Percentiles rank a stretch among this genome's conserved stretches.
Evolutionary conservation across 192 early-diverging fungal genomes (phyloP).

Genomic region (Gryganskiella cystojenkinii): DNA sequence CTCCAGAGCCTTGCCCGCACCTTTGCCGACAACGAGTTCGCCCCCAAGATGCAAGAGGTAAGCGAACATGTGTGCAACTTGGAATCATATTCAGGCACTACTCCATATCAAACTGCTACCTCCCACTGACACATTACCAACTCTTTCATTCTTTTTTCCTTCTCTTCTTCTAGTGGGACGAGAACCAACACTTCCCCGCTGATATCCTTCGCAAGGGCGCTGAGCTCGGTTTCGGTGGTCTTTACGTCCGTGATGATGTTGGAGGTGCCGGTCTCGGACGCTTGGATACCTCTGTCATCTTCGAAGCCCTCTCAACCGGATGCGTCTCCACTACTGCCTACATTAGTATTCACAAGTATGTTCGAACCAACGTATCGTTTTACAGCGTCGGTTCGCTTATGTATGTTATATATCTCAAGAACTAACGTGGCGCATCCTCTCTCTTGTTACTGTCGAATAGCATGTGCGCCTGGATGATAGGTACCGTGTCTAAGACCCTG

Average conservation of each 20-base stretch:
- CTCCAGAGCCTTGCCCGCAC: slow-evolving; percentile 57
- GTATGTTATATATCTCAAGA: not conserved
- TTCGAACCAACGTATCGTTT: too few species aligned
- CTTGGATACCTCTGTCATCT: slow-evolving; percentile 63
- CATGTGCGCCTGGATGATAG: slow-evolving; percentile 71
- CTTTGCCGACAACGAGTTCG: slow-evolving; percentile 66
- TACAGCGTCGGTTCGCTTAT: not conserved
- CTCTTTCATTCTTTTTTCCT: not conserved
- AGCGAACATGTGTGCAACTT: not conserved
- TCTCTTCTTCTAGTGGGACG: slow-evolving; percentile 56
- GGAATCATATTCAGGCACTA: not conserved
- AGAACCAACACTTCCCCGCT: slow-evolving; percentile 57
- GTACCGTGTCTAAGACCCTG: slow-evolving; percentile 2
- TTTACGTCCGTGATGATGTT: slow-evolving; percentile 56
- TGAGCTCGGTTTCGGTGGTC: slow-evolving; percentile 65
- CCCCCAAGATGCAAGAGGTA: slow-evolving; percentile 66
- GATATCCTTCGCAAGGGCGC: slow-evolving; percentile 63
- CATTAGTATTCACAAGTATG: slow-evolving; percentile 67
- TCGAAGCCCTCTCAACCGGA: slow-evolving; percentile 65
- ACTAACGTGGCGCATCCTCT: not conserved
- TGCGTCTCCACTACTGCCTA: slow-evolving; percentile 66
- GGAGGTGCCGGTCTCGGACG: slow-evolving; percentile 63
- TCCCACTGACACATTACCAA: not conserved
- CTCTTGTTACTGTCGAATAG: slow-evolving; percentile 5
- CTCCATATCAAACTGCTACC: not conserved